Base-by-base conservation (phyloP, 2,329 filamentous ascomycete species). In the Cladophialophora exuberans region DNA sequence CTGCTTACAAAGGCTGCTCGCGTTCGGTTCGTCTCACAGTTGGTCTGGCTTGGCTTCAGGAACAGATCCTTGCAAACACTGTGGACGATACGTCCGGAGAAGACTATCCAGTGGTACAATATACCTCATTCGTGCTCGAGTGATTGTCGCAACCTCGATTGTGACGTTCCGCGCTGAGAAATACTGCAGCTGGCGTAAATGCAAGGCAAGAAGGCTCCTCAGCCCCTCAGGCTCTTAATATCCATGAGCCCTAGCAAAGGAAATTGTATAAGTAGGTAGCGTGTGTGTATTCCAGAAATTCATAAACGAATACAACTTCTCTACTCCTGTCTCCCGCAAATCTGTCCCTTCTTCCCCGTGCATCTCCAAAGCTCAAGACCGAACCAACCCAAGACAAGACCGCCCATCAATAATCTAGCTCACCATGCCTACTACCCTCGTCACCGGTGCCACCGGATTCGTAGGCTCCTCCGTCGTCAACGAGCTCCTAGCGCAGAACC, bases 401-500 rank as follows among this genome's bases (percentile, higher is more conserved):
- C n/a, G 6, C 42, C 13, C n/a, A n/a, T n/a, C n/a, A n/a, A n/a
- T n/a, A 22, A 10, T 18, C 15, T 10, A 15, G 15, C 13, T n/a
- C 33, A 51, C 25, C 10, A 58, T 58, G 56, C 43, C 56, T 68
- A 83, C 81, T 62, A 87, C 91, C 66, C 79, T 92, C 64, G 85
- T 94, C 63, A 85, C 92, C 63, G 89, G 89, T 65, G 89, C 89
- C 69, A 92, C 89, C 69, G 89, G 89, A 62, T 93, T 93, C 74
- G 81, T 94, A 11, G 89, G 89, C 69, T 85, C 89, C 74, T 88
- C 92, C 74, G 86, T 93, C 64, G 86, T 93, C 69, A 82, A 86
- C 72, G 80, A 88, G 67, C 80, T 90, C 54, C 77, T 88, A 64
- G 79, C 81, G 66, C 80, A 62, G 53, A 79, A 78, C 28, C 83